Evolutionary conservation across 1,284 basidiomycete genomes (phyloP), one percentile per base, ranked within the genome.

Genomic region (Leccinum solheimii): DNA sequence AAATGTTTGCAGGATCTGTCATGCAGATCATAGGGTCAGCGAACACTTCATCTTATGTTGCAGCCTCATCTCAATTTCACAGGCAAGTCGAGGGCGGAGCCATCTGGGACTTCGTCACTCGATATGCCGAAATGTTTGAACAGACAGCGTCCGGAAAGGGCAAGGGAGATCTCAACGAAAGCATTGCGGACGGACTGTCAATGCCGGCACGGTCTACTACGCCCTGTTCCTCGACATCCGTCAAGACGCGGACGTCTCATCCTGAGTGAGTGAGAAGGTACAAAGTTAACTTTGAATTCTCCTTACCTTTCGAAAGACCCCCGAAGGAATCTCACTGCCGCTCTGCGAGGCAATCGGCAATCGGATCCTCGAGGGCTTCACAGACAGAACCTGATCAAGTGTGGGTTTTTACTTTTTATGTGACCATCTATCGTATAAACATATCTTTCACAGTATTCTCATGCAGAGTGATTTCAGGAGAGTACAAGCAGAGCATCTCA

Each of bases 401-500:
- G 88, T 89, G 75, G 64, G 73, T 34, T 26, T 30, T 5, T 50
- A 11, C 56, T 9, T 49, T 11, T 6, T 52, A 10, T 30, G 30
- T 10, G 1, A 10, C 30, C 11, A 32, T 56, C 21, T 21, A 7
- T 57, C 55, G 58, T 14, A 55, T 21, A 38, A 26, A 36, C 30
- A 36, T 45, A 49, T 50, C 34, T 48, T 32, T 34, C 55, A 36
- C 62, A 94, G 93, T 7, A 83, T 94, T 38, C 78, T 96, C 69
- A 94, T 87, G 16, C 82, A 83, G 45, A 88, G 86, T 16, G 95
- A 97, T 68, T 72, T 88, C 23, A 81, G 80, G 59, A 86, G 95
- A 9, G 75, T 97, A 30, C 77, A 85, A 53, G 87, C 87, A 1
- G 91, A 96, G 72, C 97, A 90, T 72, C 80, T 99, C 54, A 99